Evolutionary conservation across 1,284 basidiomycete genomes (phyloP).

Genomic region (Papiliotrema fonsecae): DNA sequence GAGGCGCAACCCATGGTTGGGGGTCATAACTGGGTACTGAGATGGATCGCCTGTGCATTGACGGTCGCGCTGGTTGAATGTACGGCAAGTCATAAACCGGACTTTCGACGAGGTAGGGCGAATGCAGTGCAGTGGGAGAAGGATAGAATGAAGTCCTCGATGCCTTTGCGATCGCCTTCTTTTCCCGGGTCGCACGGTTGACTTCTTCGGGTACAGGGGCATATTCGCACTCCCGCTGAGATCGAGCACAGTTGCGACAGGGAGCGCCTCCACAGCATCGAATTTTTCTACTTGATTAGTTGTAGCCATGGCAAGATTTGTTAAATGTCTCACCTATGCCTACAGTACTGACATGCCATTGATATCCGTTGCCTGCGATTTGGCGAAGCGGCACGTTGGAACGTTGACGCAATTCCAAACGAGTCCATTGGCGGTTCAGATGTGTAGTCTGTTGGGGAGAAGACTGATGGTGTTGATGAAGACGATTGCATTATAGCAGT

Average conservation of each 20-base stretch:
- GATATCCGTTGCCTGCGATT: slow-evolving; percentile 38
- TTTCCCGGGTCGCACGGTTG: slow-evolving; percentile 43
- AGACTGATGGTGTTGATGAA: slow-evolving; percentile 5
- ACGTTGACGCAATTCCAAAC: not conserved
- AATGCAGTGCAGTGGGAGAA: slow-evolving; percentile 19
- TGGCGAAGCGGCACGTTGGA: slow-evolving; percentile 23
- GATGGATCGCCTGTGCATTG: slow-evolving; percentile 29
- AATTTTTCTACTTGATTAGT: slow-evolving; percentile 39
- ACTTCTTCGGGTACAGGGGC: slow-evolving; percentile 46
- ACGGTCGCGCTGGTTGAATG: slow-evolving; percentile 10
- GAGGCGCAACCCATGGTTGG: slow-evolving; percentile 25
- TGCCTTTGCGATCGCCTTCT: slow-evolving; percentile 43
- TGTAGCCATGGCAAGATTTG: slow-evolving; percentile 4
- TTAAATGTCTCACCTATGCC: slow-evolving; percentile 33
- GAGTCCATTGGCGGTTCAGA: not conserved
- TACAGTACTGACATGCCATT: slow-evolving; percentile 46
- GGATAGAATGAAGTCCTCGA: slow-evolving; percentile 16
- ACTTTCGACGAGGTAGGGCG: slow-evolving; percentile 32
- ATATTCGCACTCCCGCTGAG: slow-evolving; percentile 43
- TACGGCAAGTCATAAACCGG: slow-evolving; percentile 32
- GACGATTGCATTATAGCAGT: slow-evolving; percentile 4
- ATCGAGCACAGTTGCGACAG: slow-evolving; percentile 45
- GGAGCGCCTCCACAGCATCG: slow-evolving; percentile 44
- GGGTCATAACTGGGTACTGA: slow-evolving; percentile 29
- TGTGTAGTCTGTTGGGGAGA: slow-evolving; percentile 1